These are phyloP conservation scores for Cytospora piceae DNA, from an alignment of 2,329 filamentous ascomycete species.

Conservation along the genomic window DNA sequence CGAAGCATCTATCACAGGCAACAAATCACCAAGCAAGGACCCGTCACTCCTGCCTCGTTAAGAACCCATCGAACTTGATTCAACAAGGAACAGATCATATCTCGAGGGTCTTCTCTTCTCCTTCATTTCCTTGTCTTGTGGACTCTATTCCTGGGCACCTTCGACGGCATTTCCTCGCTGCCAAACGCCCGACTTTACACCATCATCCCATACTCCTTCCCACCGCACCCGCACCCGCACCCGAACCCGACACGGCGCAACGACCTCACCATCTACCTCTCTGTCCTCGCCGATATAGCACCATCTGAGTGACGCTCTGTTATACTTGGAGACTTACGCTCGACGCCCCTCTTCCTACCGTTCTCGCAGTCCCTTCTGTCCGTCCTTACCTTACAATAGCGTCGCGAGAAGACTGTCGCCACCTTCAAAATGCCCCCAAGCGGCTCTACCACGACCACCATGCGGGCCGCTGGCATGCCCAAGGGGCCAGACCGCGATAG, in stretches of 20 bases:
- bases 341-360: conserved; percentile 22
- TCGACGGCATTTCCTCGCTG: neutral
- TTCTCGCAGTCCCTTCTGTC: conserved; percentile 24
- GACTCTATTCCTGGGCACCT: neutral
- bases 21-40: neutral
- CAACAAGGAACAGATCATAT: neutral
- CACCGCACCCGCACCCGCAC: neutral
- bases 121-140: no score
- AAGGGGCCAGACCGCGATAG: conserved; percentile 65
- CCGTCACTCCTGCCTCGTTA: neutral
- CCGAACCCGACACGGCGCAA: neutral
- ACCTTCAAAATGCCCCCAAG: conserved; percentile 37
- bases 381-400: conserved; percentile 20
- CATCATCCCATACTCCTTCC: neutral
- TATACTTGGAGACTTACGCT: neutral
- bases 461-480: conserved; percentile 52
- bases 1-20: neutral
- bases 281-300: neutral
- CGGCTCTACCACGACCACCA: conserved; percentile 32
- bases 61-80: neutral
- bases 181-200: neutral
- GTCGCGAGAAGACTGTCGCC: conserved; percentile 14
- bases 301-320: neutral
- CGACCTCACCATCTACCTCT: neutral
- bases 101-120: neutral